Evolutionary conservation across 2,329 filamentous ascomycete genomes (phyloP).

Genomic region (Colletotrichum lini): DNA sequence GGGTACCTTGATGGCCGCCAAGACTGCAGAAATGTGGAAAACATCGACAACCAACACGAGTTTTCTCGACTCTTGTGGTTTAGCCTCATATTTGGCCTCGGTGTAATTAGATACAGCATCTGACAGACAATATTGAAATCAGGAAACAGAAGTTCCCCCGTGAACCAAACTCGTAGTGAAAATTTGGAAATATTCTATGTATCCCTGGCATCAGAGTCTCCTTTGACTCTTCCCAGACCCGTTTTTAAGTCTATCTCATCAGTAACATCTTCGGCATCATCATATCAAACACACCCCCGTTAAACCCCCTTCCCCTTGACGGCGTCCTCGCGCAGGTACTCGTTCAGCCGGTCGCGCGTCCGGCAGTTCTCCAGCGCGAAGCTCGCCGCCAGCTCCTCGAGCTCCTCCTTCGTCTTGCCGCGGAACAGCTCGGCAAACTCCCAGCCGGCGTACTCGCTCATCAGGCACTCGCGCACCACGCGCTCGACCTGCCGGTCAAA

Average conservation of each 20-base stretch:
- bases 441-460: slow-evolving; percentile 65
- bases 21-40: slow-evolving; percentile 17
- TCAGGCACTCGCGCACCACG: slow-evolving; percentile 54
- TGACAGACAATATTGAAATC: too few relatives aligned
- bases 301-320: background rate
- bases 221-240: background rate
- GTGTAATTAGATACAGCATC: too few relatives aligned
- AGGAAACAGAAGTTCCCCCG: too few relatives aligned
- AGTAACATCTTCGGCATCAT: background rate
- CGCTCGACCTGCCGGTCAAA: slow-evolving; percentile 66
- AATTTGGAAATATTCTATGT: too few relatives aligned
- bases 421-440: slow-evolving; percentile 71
- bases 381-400: slow-evolving; percentile 66
- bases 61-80: background rate
- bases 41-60: background rate
- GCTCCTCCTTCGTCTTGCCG: slow-evolving; percentile 63
- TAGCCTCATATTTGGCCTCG: background rate
- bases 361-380: slow-evolving; percentile 70
- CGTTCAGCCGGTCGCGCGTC: slow-evolving; percentile 65
- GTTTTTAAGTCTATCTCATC: background rate
- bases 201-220: too few relatives aligned
- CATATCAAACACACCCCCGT: background rate
- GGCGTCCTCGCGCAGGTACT: slow-evolving; percentile 62
- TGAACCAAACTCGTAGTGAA: too few relatives aligned
- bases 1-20: slow-evolving; percentile 43